Base-by-base conservation (phyloP, 805 yeast species). In the Komagataella phaffii region DNA sequence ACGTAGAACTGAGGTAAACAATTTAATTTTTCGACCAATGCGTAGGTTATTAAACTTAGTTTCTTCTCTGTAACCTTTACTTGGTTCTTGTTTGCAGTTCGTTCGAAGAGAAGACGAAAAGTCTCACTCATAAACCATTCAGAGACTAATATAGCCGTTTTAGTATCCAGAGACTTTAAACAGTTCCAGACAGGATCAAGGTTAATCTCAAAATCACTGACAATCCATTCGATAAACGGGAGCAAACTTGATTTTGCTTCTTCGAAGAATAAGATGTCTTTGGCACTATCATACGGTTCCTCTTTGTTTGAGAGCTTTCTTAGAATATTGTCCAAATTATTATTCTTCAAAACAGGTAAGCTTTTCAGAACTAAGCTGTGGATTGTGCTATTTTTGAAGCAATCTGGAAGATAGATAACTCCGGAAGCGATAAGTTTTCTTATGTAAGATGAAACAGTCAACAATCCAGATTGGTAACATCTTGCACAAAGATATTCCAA, bases 361-460 rank as follows among this genome's bases (percentile, higher is more conserved):
- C 82, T 80, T 54, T 76, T 74, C 52, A 85, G 66, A 7, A 85
- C 71, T 8, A 70, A 57, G 19, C 83, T 68, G 61, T 77, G 96
- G 46, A 73, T 73, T 53, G 59, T 65, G 59, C 71, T 72, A 50
- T 82, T 83, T 24, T 67, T 63, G 6, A 71, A 71, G 17, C 79
- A 76, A 6, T 77, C 73, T 3, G 72, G 67, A 10, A 80, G 64
- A 64, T 85, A 88, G 48, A 90, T 77, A 0, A 88, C 72, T 3
- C 97, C 99, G 0, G 93, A 81, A 7, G 96, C 88, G 47, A 91
- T 89, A 44, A 90, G 68, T 57, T 82, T 79, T 59, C 97, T 71
- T 53, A 90, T 71, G 59, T 91, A 91, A 1, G 85, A 75, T 1
- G 85, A 79, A 14, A 81, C 70, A 2, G 77, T 65, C 21, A 85